Conservation (phyloP, 306 rosid species). For the Albizia julibrissin region DNA sequence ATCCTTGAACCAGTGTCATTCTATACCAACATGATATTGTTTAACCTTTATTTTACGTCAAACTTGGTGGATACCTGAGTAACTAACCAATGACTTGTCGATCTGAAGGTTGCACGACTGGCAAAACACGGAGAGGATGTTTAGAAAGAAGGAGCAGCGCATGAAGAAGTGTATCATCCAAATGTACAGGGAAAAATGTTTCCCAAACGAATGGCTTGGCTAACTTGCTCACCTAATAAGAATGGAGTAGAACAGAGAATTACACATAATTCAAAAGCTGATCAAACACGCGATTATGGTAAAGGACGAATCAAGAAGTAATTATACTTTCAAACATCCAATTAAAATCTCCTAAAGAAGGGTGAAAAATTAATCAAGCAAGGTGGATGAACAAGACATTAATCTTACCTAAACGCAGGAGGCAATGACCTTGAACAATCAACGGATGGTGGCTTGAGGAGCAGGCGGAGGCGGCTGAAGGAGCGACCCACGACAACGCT, state of each 20-base stretch:
- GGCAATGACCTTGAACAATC: no score
- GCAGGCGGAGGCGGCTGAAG: no score
- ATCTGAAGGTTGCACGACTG: constrained; percentile 46
- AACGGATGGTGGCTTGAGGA: no score
- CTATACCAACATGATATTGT: background rate
- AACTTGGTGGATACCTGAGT: constrained; percentile 53
- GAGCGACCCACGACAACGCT: no score
- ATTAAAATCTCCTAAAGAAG: background rate
- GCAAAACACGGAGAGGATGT: constrained; percentile 61
- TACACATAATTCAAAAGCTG: background rate
- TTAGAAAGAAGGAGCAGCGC: constrained; percentile 67
- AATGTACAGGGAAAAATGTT: constrained; percentile 60
- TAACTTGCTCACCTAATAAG: constrained; percentile 61
- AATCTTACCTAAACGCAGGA: no score
- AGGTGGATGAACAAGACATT: no score
- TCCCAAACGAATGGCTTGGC: constrained; percentile 66
- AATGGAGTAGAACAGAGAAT: background rate
- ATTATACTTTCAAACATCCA: background rate
- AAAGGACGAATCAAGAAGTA: background rate
- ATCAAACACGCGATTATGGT: background rate
- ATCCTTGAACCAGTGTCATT: background rate
- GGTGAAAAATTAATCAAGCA: background rate
- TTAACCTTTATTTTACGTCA: background rate
- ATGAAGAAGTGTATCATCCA: constrained; percentile 61
- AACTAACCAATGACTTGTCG: constrained; percentile 51